Base-by-base conservation (phyloP, 192 early-diverging fungal genomes). In the Chytriomyces hyalinus region DNA sequence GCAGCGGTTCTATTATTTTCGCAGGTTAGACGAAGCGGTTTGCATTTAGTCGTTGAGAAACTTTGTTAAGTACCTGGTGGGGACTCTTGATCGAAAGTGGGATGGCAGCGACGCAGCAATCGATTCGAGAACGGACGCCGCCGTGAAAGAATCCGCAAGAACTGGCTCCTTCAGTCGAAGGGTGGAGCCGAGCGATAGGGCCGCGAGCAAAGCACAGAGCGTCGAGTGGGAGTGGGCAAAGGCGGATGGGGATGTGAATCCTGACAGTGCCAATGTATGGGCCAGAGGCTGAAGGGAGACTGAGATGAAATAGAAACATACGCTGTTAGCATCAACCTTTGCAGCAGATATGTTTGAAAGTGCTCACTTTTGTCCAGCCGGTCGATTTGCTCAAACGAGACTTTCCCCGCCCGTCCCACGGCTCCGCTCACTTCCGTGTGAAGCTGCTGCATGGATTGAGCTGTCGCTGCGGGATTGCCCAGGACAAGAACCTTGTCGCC, bases 321-420 rank as follows among this genome's bases (percentile, higher is more conserved):
- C 43, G 13, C 50, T 28, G 48, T 50, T 81, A 6, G 45, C 8
- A 83, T 48, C 15, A 17, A 36, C 57, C 57, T 60, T 22, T n/a
- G 43, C 26, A 15, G 24, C 24, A 20, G 43, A 20, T 24, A 65
- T 20, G 24, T 6, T 13, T 26, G 22, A 11, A 50, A 59, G 5
- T 4, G 65, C 81, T 70, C 75, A 84, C 79, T 81, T 49, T 78
- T 75, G 10, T 87, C 85, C 26, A 97, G 82, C 72, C 94, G 84
- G 77, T 97, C 94, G 9, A 94, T 80, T 73, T 93, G 92, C 84
- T 97, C 95, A 90, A 97, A 97, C 47, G 87, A 84, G 9, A 95
- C 91, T 17, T 73, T 83, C 6, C 90, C 93, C 15, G 80, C 79
- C 20, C 76, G 46, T 46, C 81, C 85, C 46, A 91, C 91, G 11